Base-by-base conservation (phyloP, 768 basidiomycete species). In the Tylopilus rubrobrunneus region DNA sequence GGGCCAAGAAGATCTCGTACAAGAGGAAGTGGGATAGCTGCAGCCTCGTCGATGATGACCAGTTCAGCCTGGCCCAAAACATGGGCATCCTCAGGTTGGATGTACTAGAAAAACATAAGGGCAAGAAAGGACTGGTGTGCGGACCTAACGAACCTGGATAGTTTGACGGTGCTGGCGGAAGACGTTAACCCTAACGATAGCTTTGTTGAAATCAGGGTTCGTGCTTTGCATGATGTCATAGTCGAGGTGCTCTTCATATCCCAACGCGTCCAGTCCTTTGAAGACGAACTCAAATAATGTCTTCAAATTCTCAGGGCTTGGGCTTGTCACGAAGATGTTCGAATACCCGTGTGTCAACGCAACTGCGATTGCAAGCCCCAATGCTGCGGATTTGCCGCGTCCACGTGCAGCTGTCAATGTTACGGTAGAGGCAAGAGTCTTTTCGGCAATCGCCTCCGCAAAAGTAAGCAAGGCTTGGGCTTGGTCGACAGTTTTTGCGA, bases 241-340 rank as follows among this genome's bases (percentile, higher is more conserved):
- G 64, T 98, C 96, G 47, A 97, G 78, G 72, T 98, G 96, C 67
- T 98, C 97, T 71, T 98, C 94, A 65, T 95, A 99, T 1, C 93
- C 94, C 34, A 98, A 73, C 3, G 81, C 88, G 66, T 98, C 96
- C 75, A 99, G 75, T 1, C 96, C 97, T 67, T 97, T 96, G 79
- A 97, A 97, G 27, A 98, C 80, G 68, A 99, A 98, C 54, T 98
- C 93, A 64, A 98, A 99, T n/a, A 98, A 68, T 0, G 96, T 98
- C 74, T 89, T 95, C 74, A 99, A 74, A 71, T 99, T 99, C 72
- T 98, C 96, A 2, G 97, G 97, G 64, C 87, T 92, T 1, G 97
- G 97, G 69, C 90, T 93, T 10, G 97, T 99, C 49, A 99, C 92
- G 67, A 98, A 99, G 53, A 98, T 92, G 70, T 99, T 99, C 48